Conservation (phyloP, 1,284 basidiomycete species). For the Leucoagaricus sp. region DNA sequence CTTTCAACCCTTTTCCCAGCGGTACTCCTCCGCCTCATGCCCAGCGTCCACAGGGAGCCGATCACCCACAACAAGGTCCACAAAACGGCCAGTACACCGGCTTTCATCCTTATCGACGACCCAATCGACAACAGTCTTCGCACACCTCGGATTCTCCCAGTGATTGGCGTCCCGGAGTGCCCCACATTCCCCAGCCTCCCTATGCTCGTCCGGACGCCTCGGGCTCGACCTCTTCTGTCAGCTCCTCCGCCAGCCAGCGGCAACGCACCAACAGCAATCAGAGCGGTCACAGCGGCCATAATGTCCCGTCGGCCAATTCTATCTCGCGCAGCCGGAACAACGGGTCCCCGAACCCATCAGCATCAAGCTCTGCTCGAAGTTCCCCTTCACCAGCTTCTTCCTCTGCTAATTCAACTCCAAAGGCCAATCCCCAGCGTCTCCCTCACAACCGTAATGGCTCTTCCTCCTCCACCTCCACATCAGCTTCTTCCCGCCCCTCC, state of each 20-base stretch:
- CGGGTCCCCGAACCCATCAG: constrained; percentile 24
- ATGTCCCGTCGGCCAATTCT: constrained; percentile 32
- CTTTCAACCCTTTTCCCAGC: constrained; percentile 66
- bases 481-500: constrained; percentile 43
- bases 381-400: constrained; percentile 35
- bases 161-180: constrained; percentile 47
- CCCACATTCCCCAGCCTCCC: constrained; percentile 46
- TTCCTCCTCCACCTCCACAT: constrained; percentile 37
- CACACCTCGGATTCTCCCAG: constrained; percentile 25
- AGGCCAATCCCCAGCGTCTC: constrained; percentile 29
- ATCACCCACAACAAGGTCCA: constrained; percentile 43
- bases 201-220: constrained; percentile 77
- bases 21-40: constrained; percentile 66
- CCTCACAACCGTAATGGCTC: constrained; percentile 49
- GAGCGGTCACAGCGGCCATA: constrained; percentile 44
- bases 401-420: constrained; percentile 23
- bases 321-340: constrained; percentile 35
- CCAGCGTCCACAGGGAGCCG: constrained; percentile 29
- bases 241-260: constrained; percentile 61
- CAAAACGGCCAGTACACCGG: constrained; percentile 53
- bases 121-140: constrained; percentile 48
- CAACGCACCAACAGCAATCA: constrained; percentile 68
- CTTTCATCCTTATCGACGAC: constrained; percentile 82
- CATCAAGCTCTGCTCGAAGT: constrained; percentile 27
- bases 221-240: constrained; percentile 72